Conservation (phyloP, 179 eudicot species). For the Silene vulgaris region DNA sequence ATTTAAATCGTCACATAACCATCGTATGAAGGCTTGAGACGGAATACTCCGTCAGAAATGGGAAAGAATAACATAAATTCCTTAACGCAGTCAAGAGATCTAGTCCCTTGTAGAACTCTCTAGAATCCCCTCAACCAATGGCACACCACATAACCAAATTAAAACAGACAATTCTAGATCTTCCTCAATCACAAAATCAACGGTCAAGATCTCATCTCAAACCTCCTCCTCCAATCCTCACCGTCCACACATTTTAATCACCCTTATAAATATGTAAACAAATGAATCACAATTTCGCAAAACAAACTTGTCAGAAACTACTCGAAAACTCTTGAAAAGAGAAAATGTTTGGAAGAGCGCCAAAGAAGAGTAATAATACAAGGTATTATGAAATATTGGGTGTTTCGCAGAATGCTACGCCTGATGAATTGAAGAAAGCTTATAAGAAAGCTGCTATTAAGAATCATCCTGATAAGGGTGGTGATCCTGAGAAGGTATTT, state of each 20-base stretch:
- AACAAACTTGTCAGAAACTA: neutral
- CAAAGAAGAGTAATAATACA: slow-evolving; percentile 44
- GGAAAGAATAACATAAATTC: neutral
- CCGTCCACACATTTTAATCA: slow-evolving; percentile 20
- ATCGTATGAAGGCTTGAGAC: too few relatives aligned
- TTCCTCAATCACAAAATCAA: slow-evolving; percentile 13
- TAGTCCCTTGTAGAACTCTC: slow-evolving; percentile 23
- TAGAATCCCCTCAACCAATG: slow-evolving; percentile 23
- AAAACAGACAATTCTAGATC: slow-evolving; percentile 22
- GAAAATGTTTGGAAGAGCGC: slow-evolving; percentile 40
- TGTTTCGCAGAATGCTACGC: slow-evolving; percentile 33
- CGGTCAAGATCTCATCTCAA: slow-evolving; percentile 15
- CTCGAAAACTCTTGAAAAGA: neutral
- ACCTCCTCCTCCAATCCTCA: slow-evolving; percentile 17
- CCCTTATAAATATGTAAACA: neutral
- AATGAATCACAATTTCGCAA: neutral
- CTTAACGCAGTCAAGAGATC: neutral
- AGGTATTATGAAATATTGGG: slow-evolving; percentile 38
- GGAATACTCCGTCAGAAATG: too few relatives aligned
- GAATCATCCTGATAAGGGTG: slow-evolving; percentile 47
- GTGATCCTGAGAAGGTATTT: slow-evolving; percentile 47
- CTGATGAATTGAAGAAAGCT: slow-evolving; percentile 44
- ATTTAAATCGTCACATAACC: too few relatives aligned
- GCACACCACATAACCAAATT: neutral
- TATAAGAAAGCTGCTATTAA: slow-evolving; percentile 47